Evolutionary conservation across 2,329 filamentous ascomycete genomes (phyloP).

Genomic region (Beauveria australis): DNA sequence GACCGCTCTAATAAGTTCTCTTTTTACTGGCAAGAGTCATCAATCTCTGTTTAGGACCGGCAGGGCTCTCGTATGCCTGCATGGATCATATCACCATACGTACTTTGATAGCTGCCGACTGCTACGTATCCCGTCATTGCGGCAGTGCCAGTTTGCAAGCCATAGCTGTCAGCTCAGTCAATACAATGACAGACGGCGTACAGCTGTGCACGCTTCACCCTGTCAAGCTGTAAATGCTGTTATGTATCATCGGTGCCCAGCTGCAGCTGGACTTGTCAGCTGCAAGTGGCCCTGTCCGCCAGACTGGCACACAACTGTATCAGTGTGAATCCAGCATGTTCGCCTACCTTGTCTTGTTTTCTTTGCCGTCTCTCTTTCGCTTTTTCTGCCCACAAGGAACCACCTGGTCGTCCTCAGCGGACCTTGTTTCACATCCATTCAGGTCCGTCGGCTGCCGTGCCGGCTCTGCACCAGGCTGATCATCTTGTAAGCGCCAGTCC

Average conservation of each 20-base stretch:
- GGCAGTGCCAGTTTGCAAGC: neutral
- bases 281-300: neutral
- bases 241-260: neutral
- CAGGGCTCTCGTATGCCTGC: neutral
- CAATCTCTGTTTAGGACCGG: neutral
- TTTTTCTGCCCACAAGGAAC: neutral
- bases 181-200: neutral
- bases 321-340: neutral
- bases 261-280: neutral
- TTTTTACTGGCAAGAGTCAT: neutral
- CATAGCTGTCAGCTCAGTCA: neutral
- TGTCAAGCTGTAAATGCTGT: neutral
- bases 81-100: neutral
- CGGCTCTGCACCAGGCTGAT: neutral
- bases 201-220: neutral
- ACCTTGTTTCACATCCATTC: neutral
- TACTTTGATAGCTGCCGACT: neutral
- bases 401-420: neutral
- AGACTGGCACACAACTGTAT: neutral
- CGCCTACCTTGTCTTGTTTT: too few species aligned
- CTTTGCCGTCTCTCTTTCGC: too few species aligned
- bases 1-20: neutral
- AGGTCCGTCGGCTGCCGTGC: neutral
- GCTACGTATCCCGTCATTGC: neutral
- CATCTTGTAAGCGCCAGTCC: constrained; percentile 1